Evolutionary conservation across 2,329 filamentous ascomycete species (phyloP), one percentile per base, ranked within the genome.

Genomic region (Dactylellina haptotyla): DNA sequence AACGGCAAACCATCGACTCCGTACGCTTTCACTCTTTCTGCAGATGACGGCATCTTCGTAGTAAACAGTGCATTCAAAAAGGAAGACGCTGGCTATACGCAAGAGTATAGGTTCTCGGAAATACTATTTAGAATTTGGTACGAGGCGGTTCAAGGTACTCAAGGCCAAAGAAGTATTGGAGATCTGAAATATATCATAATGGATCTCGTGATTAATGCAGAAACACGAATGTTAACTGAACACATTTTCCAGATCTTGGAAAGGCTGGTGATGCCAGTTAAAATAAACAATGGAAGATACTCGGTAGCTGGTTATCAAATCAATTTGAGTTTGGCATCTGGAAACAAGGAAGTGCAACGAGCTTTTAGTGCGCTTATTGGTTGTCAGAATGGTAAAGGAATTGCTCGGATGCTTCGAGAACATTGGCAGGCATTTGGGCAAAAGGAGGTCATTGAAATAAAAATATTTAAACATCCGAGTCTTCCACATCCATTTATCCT

Each of bases 91-190:
- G 57, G 37, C 0, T 23, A 43, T 6, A 28, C 39, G 6, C 30
- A 28, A 25, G 66, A 71, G 23, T 26, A n/a, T 8, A 30, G 18
- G 10, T 57, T 51, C 28, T 71, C 66, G 5, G 66, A 71, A 14
- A 71, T 71, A 4, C 20, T 71, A 14, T 71, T 50, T 37, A 48
- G 66, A 10, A 10, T 63, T 34, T 71, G 50, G 57, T 51, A 58
- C 16, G 50, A 69, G 18, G 46, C 37, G 5, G 28, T 51, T 25
- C 23, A 9, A 18, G 12, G 9, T 28, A 26, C 26, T 34, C 5
- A 30, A 2, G 30, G 43, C 1, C 2, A 5, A 8, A 46, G 12
- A 6, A 51, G 2, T 1, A 16, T 62, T 18, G 14, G 14, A 0
- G 25, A 18, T 41, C 20, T 67, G 9, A 25, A 43, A 37, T 43